Evolutionary conservation across 2,329 filamentous ascomycete species (phyloP), one percentile per base, ranked within the genome.

Genomic region (Aspergillus neoniger): DNA sequence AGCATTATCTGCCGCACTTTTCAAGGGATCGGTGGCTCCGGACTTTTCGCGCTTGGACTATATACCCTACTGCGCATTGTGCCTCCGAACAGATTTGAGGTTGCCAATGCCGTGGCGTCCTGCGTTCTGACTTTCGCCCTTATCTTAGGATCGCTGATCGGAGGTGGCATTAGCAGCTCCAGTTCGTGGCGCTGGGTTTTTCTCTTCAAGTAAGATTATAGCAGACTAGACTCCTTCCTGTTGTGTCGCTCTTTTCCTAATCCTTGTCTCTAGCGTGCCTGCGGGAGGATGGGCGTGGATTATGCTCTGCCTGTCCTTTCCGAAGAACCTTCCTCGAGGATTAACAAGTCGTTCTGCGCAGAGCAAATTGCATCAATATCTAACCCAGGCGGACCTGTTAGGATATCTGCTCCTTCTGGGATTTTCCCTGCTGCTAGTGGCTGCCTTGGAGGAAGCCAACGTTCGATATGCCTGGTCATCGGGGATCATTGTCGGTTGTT

Each of bases 151-250:
- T 85, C 86, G 1, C 71, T 88, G 2, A 72, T 88, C 3, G 86
- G 85, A 4, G 86, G 85, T 2, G 74, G 80, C 3, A 82, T 88
- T 21, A 81, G 83, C 1, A 77, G 82, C n/a, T 73, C 79, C 2
- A 79, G 80, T 17, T 79, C 77, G 47, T 88, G 86, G 86, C 78
- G 82, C 54, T 86, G 84, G 77, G 79, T 88, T 41, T 88, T 88
- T 70, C 83, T 84, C 70, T 82, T 87, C 70, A 88, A 88, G 84
- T 86, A 73, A 49, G 80, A 65, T 8, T 10, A 14, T 17, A 8
- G 25, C 25, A 21, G 6, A 17, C 2, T 28, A 28, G 14, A 25
- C 10, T 19, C 36, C 38, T 57, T 25, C 17, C 17, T 23, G 25
- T 25, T 12, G 14, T n/a, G n/a, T 23, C 19, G 7, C n/a, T 7